Evolutionary conservation across 495 filamentous ascomycete species (phyloP), one percentile per base, ranked within the genome.

Genomic region (Clavariopsis aquatica): DNA sequence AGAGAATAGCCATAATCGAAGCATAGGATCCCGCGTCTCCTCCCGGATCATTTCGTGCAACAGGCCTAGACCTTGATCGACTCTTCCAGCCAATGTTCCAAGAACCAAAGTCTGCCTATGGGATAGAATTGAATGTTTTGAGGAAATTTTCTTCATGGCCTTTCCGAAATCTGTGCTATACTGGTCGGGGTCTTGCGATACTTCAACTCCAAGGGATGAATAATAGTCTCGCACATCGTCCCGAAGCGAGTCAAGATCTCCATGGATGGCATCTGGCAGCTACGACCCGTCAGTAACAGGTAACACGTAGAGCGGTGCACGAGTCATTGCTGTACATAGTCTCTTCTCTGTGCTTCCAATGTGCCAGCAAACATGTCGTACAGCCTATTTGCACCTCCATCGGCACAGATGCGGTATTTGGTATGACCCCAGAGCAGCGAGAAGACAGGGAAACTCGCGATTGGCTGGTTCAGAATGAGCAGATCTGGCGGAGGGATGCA

Each of bases 41-140:
- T 78, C 49, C 70, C 77, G 62, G 71, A 83, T 84, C 57, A 87
- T 73, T 69, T 86, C 88, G 71, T 94, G 90, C 46, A 98, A 80
- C 53, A 93, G 87, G 28, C 91, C 92, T 29, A 98, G 82, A 3
- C 87, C 93, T 65, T 98, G 95, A 74, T 98, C 94, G 7, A 96
- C 89, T 27, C 94, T 84, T 2, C 95, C 95, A 22, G 89, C 90
- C 0, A 98, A 81, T 17, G 91, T 88, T 23, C 93, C 93, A n/a
- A 93, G 72, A 27, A 89, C 84, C 29, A 94, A 78, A 51, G 94
- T 79, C 17, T 84, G 66, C 12, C 56, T 38, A 8, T 53, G 36
- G 17, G 52, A 43, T 9, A 58, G 34, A 57, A 38, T 29, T 43
- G 38, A 8, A 10, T 62, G 28, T 36, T 12, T 52, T 4, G 55